These are phyloP conservation scores for Magnolia sinica DNA, from an alignment of 164 flowering plant genomes.

Conservation along the genomic window DNA sequence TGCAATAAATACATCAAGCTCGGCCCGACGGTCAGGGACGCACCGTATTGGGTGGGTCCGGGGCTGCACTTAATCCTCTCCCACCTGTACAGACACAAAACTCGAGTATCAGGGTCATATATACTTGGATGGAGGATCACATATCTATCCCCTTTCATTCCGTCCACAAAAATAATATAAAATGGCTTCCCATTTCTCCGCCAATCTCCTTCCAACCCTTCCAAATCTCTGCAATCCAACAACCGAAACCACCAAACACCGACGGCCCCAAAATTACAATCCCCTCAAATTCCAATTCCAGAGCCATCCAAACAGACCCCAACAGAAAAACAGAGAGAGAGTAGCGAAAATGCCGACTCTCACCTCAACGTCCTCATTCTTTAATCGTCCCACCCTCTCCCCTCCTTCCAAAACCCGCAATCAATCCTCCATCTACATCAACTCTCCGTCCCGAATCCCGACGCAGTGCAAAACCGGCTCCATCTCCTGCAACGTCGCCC, in stretches of 20 bases:
- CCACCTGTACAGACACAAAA: not conserved
- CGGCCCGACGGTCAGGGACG: too few relatives aligned
- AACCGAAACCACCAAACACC: too few relatives aligned
- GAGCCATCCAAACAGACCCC: not conserved
- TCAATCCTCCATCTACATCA: not conserved
- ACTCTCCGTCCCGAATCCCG: not conserved
- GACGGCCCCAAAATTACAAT: too few relatives aligned
- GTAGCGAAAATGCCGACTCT: not conserved
- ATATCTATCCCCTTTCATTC: not conserved
- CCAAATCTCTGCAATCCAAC: not conserved
- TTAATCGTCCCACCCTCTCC: not conserved
- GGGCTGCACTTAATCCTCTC: too few relatives aligned
- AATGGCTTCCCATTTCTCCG: not conserved
- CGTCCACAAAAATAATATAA: not conserved
- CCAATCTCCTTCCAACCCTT: not conserved
- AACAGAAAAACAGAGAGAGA: not conserved
- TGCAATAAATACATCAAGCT: too few relatives aligned
- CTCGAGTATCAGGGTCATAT: not conserved
- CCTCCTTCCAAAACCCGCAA: not conserved
- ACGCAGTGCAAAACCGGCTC: not conserved
- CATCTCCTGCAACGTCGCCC: constrained; percentile 13
- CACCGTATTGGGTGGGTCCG: too few relatives aligned
- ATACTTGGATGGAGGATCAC: not conserved
- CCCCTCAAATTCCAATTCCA: not conserved
- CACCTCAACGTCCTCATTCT: not conserved